A percentile compares a stretch with the other conserved stretches of the same genome.
phyloP scores from a whole-genome alignment of 306 rosid species.

The Prosopis cineraria region DNA sequence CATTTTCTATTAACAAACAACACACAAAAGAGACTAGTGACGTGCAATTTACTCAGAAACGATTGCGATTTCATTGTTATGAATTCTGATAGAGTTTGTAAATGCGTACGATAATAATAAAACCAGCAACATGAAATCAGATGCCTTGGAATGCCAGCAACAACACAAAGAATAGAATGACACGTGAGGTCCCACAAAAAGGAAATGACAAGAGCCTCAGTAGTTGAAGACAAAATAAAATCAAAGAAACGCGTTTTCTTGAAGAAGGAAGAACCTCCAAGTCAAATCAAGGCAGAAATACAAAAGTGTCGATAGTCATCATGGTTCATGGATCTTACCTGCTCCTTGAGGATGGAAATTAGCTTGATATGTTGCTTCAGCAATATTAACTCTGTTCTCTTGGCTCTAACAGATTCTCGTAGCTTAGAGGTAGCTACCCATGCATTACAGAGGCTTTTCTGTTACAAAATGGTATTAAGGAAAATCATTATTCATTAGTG shows the following conservation, averaged over 20 bases:
- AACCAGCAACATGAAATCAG: constrained; percentile 19
- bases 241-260: not conserved
- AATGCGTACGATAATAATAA: constrained; percentile 5
- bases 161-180: not conserved
- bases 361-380: constrained; percentile 70
- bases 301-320: constrained; percentile 7
- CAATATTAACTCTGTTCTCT: constrained; percentile 69
- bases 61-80: not conserved
- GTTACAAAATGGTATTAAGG: constrained; percentile 44
- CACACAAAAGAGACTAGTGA: not conserved
- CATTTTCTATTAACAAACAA: constrained; percentile 16
- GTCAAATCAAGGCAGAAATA: constrained; percentile 21
- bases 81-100: not conserved
- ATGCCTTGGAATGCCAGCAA: constrained; percentile 15
- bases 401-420: constrained; percentile 87
- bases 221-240: not conserved
- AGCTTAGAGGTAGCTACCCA: constrained; percentile 70
- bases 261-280: constrained; percentile 8
- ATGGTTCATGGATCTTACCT: constrained; percentile 70
- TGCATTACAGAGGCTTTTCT: constrained; percentile 79
- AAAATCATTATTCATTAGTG: constrained; percentile 12
- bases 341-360: constrained; percentile 73
- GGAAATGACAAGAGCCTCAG: not conserved
- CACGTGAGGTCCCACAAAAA: not conserved
- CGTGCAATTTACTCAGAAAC: constrained; percentile 3